Base-by-base conservation (phyloP, 176 grass and related monocot species). In the Cymbopogon citratus region DNA sequence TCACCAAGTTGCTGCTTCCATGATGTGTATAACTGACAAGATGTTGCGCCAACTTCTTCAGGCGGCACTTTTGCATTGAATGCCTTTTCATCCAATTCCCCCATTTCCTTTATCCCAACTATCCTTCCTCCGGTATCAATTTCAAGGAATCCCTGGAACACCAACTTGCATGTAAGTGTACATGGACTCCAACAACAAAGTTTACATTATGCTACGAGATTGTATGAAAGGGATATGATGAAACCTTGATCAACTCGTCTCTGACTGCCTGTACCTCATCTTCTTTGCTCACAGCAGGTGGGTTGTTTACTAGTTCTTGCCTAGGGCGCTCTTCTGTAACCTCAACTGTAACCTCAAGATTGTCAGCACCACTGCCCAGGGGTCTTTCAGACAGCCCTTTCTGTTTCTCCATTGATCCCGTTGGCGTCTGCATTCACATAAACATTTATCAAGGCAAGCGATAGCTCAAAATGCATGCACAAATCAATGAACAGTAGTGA, bases 51-150 rank as follows among this genome's bases (percentile, higher is more conserved):
- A 10, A 28, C 84, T 33, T 86, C 80, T 52, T 79, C 75, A n/a
- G 69, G 63, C 51, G 67, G 68, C 19, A 86, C 14, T 56, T 78
- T 83, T 13, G 24, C n/a, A 15, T 51, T 48, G 56, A 90, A 86
- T 15, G 39, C 79, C 65, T 86, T 83, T 12, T 63, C 40, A 61
- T 83, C 73, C 38, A 90, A 8, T n/a, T 80, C 7, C 0, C 88
- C 88, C 84, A 90, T 90, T 76, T 65, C 85, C 69, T 83, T 86
- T 65, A 90, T 83, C 61, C 88, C 84, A 25, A 86, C 6, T 33
- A 38, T 85, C 66, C 52, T 8, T 57, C 66, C 29, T 19, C 83
- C 52, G 12, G 1, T 6, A 39, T 78, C 75, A 21, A 79, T 63
- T 63, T 63, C 75, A 49, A 63, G 51, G 15, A 85, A 78, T 78